Base-by-base conservation (phyloP, 495 filamentous ascomycete genomes). In the Penicillium diatomitis region DNA sequence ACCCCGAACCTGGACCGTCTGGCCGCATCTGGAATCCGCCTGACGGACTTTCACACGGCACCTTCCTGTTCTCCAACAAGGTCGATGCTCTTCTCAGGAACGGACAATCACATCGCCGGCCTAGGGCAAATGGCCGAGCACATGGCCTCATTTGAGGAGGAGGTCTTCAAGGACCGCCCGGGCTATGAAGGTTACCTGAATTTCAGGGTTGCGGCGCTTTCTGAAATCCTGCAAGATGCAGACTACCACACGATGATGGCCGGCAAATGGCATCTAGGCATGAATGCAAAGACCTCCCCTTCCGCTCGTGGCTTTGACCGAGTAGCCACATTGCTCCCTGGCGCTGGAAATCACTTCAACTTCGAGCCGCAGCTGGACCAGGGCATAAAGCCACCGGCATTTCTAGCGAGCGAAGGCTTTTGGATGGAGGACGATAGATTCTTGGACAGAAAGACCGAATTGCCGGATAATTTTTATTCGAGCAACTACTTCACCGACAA, bases 141-240 rank as follows among this genome's bases (percentile, higher is more conserved):
- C 10, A 40, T 46, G 29, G 30, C 2, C 46, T 28, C 41, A 61
- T 49, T 10, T 47, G 41, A 5, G 34, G 39, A 3, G 77, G 51
- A 53, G 57, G 76, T 0, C 48, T 47, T 33, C 38, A 51, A 20
- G 66, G n/a, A n/a, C n/a, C n/a, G n/a, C n/a, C 74, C 76, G 35
- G 44, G 43, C 11, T 73, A 80, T 47, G 77, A 80, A 58, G 76
- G 76, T 0, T 81, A 78, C 50, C 60, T 81, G 9, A 78, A 79
- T 48, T 69, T 71, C 20, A 48, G 57, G 5, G 75, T 80, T 12
- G 77, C 68, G 2, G 63, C 75, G 7, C 50, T 81, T 2, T 69
- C 76, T 6, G 75, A 80, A 48, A 42, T 78, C 5, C 61, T 80
- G 0, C 59, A 61, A 27, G 78, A 81, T 46, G 64, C 50, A 2